Conservation (phyloP, 2,329 filamentous ascomycete species). For the Onygenales sp. region DNA sequence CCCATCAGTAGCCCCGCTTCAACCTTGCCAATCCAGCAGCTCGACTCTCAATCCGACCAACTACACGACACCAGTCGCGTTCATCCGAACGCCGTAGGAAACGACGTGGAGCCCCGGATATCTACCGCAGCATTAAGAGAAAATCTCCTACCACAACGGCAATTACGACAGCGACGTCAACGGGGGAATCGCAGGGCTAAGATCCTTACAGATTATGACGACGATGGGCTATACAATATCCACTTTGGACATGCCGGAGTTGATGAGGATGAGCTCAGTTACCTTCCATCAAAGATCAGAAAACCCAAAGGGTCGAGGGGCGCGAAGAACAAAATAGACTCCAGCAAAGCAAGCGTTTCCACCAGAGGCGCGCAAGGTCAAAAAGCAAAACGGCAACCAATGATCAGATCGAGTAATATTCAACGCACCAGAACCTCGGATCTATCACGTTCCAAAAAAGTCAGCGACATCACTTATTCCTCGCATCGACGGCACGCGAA, state of each 20-base stretch:
- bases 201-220: constrained; percentile 2
- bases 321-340: background rate
- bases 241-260: constrained; percentile 9
- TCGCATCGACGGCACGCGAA: constrained; percentile 10
- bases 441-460: background rate
- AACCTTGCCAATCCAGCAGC: background rate
- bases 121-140: constrained; percentile 27
- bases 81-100: no score
- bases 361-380: background rate
- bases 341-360: background rate
- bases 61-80: background rate
- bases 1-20: constrained; percentile 24
- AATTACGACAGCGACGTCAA: constrained; percentile 13
- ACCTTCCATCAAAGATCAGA: constrained; percentile 17
- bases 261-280: constrained; percentile 30
- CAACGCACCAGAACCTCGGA: background rate
- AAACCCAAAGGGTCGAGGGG: constrained; percentile 6
- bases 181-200: constrained; percentile 8
- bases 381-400: background rate
- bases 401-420: background rate
- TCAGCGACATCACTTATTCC: constrained; percentile 8
- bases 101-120: constrained; percentile 10
- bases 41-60: background rate
- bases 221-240: background rate
- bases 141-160: constrained; percentile 26